Base-by-base conservation (phyloP, 345 rosid genomes). In the Gossypium thurberi region DNA sequence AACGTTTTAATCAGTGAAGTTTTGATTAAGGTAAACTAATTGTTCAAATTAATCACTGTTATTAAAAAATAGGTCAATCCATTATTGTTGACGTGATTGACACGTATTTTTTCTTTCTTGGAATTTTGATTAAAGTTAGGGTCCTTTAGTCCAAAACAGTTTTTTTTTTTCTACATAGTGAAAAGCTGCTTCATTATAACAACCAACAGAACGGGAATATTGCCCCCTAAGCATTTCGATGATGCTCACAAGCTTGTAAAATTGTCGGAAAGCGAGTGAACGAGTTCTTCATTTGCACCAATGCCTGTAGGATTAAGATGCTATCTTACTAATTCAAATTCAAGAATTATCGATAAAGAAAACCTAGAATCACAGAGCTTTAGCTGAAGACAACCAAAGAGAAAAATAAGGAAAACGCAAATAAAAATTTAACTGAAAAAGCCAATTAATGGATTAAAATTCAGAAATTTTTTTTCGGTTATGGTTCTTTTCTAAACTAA, bases 201-300 rank as follows among this genome's bases (percentile, higher is more conserved):
- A 95, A 76, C 97, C 96, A 84, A 92, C 94, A 76, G 92, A 87
- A 81, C 92, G 98, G 68, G 97, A 91, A 77, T 91, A 95, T 76
- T 95, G 99, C 65, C 98, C 98, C 73, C 98, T 91, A 17, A 95
- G 98, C 99, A 92, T 88, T 90, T 95, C 93, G 80, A 92, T 89
- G 56, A 86, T 76, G 76, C 93, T 84, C 89, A 74, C 86, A 91
- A 28, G 90, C 94, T 82, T 89, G 99, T 79, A 95, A 83, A 74
- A 95, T 89, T 66, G 94, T 95, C 23, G 98, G 98, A 82, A 95
- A 95, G 67, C 99, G 93, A 69, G 80, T 33, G 65, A 88, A 91
- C 93, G 86, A 89, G 67, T 79, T 89, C 83, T 83, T 95, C 98
- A 95, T 95, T 70, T 89, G 93, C 78, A 86, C 85, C 80, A 95